phyloP scores from a whole-genome alignment of 2,329 filamentous ascomycete genomes.

The Xylaria sp. region DNA sequence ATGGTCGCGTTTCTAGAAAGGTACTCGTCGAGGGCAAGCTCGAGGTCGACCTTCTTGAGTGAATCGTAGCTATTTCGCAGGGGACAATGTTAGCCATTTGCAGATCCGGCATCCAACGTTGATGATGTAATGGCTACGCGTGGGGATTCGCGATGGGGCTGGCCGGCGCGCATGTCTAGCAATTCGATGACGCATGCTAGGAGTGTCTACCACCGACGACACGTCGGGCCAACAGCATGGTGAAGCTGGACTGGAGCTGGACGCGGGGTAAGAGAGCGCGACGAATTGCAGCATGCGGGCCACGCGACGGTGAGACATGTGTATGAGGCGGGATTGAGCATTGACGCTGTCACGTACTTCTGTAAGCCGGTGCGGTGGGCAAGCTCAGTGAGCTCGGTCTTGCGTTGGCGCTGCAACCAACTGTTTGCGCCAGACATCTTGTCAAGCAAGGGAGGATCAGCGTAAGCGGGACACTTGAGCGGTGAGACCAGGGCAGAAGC shows the following conservation, averaged over 20 bases:
- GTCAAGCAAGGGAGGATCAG: slow-evolving; percentile 21
- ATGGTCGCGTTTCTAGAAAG: slow-evolving; percentile 63
- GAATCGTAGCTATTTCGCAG: slow-evolving; percentile 54
- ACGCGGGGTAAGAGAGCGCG: not conserved
- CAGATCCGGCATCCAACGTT: slow-evolving; percentile 15
- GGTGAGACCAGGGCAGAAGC: not conserved
- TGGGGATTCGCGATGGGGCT: slow-evolving; percentile 19
- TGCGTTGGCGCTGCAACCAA: slow-evolving; percentile 78
- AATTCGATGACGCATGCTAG: slow-evolving; percentile 1
- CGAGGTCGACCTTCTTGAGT: slow-evolving; percentile 74
- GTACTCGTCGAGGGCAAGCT: slow-evolving; percentile 66
- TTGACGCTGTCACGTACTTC: slow-evolving; percentile 53
- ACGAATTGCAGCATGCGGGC: not conserved
- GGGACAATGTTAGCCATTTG: slow-evolving; percentile 23
- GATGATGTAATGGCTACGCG: slow-evolving; percentile 21
- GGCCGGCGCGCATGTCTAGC: slow-evolving; percentile 15
- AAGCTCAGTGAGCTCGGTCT: slow-evolving; percentile 70
- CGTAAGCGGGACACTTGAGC: slow-evolving; percentile 15
- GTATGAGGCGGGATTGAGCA: slow-evolving; percentile 4
- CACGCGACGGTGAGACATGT: not conserved
- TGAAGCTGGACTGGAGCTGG: not conserved
- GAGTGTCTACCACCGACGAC: slow-evolving; percentile 2
- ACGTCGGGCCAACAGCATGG: not conserved
- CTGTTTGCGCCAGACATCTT: slow-evolving; percentile 61
- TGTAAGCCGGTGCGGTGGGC: slow-evolving; percentile 65